A percentile compares a stretch with the other conserved stretches of the same genome.
Conservation (phyloP, 805 yeast species). For the Naumovozyma castellii region DNA sequence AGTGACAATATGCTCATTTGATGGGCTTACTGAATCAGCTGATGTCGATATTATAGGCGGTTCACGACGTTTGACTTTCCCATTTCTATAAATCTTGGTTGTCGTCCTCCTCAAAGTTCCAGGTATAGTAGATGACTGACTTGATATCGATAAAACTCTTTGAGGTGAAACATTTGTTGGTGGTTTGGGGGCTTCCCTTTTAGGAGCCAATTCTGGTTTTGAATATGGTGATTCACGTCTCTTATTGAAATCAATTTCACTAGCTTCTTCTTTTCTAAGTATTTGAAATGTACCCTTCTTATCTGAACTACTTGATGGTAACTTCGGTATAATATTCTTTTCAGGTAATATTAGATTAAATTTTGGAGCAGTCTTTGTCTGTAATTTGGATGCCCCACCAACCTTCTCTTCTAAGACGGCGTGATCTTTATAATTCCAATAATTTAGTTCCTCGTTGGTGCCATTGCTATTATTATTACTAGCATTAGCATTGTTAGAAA, state of each 20-base stretch:
- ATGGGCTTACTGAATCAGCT: constrained; percentile 6
- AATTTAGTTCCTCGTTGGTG: constrained; percentile 19
- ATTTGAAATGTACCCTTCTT: constrained; percentile 49
- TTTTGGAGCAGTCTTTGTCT: constrained; percentile 4
- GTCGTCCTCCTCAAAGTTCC: constrained; percentile 10
- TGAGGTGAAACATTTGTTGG: constrained; percentile 33
- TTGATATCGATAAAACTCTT: constrained; percentile 10
- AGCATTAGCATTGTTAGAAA: constrained; percentile 1
- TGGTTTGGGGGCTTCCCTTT: constrained; percentile 64
- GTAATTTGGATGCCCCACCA: constrained; percentile 6
- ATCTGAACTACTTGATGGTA: neutral
- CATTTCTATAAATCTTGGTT: constrained; percentile 7
- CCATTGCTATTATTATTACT: too few species aligned
- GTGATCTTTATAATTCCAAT: constrained; percentile 24
- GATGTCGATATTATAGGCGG: constrained; percentile 11
- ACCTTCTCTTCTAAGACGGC: constrained; percentile 6
- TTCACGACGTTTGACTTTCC: constrained; percentile 9
- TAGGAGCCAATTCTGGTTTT: constrained; percentile 51
- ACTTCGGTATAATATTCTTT: neutral
- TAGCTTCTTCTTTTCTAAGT: constrained; percentile 49
- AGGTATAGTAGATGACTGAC: constrained; percentile 9
- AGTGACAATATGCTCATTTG: constrained; percentile 21
- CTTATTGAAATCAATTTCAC: constrained; percentile 75
- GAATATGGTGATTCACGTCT: constrained; percentile 67
- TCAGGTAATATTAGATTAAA: constrained; percentile 3